Conservation (phyloP, 371 early-diverging fungal genomes). For the Zychaea mexicana region DNA sequence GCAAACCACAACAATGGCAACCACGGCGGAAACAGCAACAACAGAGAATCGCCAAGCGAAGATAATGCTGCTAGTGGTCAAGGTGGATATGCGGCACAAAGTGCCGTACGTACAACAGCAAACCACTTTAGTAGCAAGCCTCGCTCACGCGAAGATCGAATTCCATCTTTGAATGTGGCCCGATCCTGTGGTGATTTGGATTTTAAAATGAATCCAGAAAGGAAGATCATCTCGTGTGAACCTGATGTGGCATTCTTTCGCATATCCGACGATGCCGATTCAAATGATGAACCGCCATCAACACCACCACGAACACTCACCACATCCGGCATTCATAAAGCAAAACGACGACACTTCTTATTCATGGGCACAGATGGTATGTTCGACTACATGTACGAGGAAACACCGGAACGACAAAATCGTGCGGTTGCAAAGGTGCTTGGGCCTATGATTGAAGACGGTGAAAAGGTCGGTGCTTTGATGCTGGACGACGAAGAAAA, state of each 20-base stretch:
- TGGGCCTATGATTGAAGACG: conserved; percentile 55
- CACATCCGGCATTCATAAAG: conserved; percentile 27
- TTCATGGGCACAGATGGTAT: conserved; percentile 55
- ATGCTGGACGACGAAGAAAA: conserved; percentile 42
- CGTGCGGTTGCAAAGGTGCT: conserved; percentile 45
- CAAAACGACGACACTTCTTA: conserved; percentile 44
- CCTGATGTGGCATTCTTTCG: conserved; percentile 64
- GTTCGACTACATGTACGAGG: conserved; percentile 58
- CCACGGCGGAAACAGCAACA: not conserved
- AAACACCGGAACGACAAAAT: conserved; percentile 50
- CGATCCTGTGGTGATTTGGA: conserved; percentile 68
- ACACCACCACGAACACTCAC: conserved; percentile 10
- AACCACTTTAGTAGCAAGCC: conserved; percentile 19
- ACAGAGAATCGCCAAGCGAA: not conserved
- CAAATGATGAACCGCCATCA: not conserved
- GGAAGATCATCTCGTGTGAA: conserved; percentile 58
- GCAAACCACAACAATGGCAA: conserved; percentile 1
- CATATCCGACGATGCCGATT: conserved; percentile 32
- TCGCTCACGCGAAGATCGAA: conserved; percentile 41
- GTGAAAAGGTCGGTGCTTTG: conserved; percentile 43
- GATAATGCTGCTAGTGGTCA: not conserved
- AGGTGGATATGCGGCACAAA: conserved; percentile 28
- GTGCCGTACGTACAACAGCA: conserved; percentile 34
- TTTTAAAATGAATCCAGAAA: conserved; percentile 60
- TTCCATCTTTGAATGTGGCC: conserved; percentile 63